phyloP scores from a whole-genome alignment of 2,329 filamentous ascomycete species.

The Microthyrium microscopicum region DNA sequence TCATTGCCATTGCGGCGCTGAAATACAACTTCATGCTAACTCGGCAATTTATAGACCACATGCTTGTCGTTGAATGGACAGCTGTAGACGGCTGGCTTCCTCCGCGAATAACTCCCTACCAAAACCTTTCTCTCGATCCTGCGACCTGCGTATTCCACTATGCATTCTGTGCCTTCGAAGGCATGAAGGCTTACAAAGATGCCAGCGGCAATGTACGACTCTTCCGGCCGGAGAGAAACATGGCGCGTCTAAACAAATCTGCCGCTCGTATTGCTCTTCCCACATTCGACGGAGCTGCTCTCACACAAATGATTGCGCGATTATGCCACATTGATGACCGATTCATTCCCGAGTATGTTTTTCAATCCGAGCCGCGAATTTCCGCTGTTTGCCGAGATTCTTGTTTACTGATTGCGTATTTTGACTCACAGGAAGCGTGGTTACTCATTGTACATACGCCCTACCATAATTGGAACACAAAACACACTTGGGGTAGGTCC shows the following conservation, averaged over 20 bases:
- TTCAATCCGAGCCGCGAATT: not conserved
- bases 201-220: constrained; percentile 59
- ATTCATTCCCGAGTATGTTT: constrained; percentile 63
- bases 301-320: constrained; percentile 68
- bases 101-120: constrained; percentile 78
- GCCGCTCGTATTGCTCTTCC: constrained; percentile 83
- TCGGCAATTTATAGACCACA: constrained; percentile 54
- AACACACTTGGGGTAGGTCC: constrained; percentile 80
- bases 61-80: constrained; percentile 92
- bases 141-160: constrained; percentile 98
- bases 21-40: constrained; percentile 5
- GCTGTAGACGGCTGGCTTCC: constrained; percentile 66
- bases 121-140: constrained; percentile 91
- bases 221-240: constrained; percentile 93
- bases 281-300: constrained; percentile 55
- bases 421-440: constrained; percentile 36
- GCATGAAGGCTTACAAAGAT: constrained; percentile 98
- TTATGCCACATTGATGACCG: constrained; percentile 68
- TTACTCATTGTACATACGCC: constrained; percentile 89
- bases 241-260: constrained; percentile 85
- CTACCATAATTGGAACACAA: constrained; percentile 95
- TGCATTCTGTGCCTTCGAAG: constrained; percentile 94
- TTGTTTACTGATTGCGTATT: not conserved
- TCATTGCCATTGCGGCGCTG: constrained; percentile 2
- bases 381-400: too few species aligned